Conservation (phyloP, 345 rosid species). For the Gossypium sturtianum region DNA sequence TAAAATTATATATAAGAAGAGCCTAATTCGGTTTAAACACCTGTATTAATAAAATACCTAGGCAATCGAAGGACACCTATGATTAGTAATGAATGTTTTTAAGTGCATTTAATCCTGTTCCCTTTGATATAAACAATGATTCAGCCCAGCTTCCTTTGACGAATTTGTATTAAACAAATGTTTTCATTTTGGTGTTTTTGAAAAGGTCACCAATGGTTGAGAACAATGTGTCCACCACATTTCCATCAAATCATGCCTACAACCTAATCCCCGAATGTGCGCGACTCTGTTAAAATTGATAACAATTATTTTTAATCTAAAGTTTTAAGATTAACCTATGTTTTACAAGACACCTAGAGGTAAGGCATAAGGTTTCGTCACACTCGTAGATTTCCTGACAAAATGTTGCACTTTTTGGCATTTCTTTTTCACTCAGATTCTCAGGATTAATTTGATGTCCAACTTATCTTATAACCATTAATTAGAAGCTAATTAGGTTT, state of each 20-base stretch:
- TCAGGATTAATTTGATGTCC: background rate
- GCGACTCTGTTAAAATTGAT: background rate
- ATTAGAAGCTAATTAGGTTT: background rate
- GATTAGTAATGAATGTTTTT: background rate
- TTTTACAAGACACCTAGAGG: background rate
- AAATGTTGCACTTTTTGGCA: background rate
- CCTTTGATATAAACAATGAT: constrained; percentile 10
- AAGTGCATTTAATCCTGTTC: constrained; percentile 10
- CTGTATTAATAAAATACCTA: background rate
- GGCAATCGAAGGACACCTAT: background rate
- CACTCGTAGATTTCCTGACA: background rate
- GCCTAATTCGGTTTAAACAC: background rate
- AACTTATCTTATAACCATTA: background rate
- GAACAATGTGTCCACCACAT: background rate
- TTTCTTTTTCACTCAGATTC: background rate
- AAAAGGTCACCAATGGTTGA: background rate
- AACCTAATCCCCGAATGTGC: constrained; percentile 6
- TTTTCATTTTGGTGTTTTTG: background rate
- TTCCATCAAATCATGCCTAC: background rate
- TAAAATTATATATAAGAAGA: background rate
- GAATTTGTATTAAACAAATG: background rate
- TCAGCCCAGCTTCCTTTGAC: background rate
- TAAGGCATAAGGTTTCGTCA: background rate
- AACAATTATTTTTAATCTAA: background rate
- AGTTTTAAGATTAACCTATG: background rate